A percentile compares a stretch with the other conserved stretches of the same genome.
Conservation (phyloP, 176 grass and related monocot species). For the Stipa capillata region DNA sequence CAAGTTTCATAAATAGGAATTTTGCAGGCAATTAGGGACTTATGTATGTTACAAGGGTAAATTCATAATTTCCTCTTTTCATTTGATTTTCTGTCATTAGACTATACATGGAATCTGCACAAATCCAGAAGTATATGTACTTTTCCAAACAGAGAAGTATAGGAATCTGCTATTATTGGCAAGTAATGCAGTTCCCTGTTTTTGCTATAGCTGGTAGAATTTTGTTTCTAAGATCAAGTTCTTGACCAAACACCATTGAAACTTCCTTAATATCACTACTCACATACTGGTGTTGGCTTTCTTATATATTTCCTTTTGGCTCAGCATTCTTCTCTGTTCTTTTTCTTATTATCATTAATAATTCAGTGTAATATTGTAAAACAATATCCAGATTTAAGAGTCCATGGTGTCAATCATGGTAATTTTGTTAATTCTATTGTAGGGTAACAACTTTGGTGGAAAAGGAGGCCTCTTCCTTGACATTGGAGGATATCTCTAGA, state of each 20-base stretch:
- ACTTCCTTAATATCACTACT: background rate
- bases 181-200: background rate
- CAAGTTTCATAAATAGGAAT: background rate
- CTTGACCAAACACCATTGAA: background rate
- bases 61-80: background rate
- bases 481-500: slow-evolving; percentile 30
- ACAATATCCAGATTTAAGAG: background rate
- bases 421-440: too few relatives aligned
- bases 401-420: background rate
- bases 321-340: background rate
- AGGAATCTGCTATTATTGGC: background rate
- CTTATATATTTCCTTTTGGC: background rate
- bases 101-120: background rate
- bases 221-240: background rate
- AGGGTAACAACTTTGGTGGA: slow-evolving; percentile 37
- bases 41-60: background rate
- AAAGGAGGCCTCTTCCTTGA: slow-evolving; percentile 33
- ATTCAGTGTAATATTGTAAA: background rate
- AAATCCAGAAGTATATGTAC: background rate
- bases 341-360: background rate
- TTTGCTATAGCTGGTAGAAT: background rate
- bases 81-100: background rate
- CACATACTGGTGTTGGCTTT: background rate
- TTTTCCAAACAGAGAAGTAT: background rate
- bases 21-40: background rate